These are phyloP conservation scores for Penicillium pulvis DNA, from an alignment of 495 filamentous ascomycete species.

Conservation along the genomic window DNA sequence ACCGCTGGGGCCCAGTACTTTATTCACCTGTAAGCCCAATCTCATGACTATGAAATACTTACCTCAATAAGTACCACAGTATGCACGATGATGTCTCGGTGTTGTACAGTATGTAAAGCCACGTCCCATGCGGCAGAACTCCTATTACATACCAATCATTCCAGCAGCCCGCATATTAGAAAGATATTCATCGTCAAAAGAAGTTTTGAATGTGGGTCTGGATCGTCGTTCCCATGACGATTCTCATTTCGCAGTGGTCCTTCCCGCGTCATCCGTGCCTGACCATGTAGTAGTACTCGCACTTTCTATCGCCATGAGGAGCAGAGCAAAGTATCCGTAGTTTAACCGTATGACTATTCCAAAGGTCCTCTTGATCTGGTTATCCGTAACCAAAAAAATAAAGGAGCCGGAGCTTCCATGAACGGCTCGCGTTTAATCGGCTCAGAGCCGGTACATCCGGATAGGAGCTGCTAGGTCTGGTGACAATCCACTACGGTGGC, in stretches of 20 bases:
- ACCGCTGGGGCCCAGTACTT: conserved; percentile 1
- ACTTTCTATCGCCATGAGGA: neutral
- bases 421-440: conserved; percentile 17
- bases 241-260: conserved; percentile 28
- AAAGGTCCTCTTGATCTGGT: conserved; percentile 12
- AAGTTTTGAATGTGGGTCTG: conserved; percentile 24
- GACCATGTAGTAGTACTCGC: conserved; percentile 3
- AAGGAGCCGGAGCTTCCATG: neutral
- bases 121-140: conserved; percentile 1
- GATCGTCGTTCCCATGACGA: conserved; percentile 36
- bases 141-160: neutral
- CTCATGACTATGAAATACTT: neutral
- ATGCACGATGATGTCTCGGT: conserved; percentile 21
- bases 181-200: conserved; percentile 23
- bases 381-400: conserved; percentile 10
- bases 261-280: conserved; percentile 30
- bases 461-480: conserved; percentile 24
- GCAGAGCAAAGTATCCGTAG: conserved; percentile 2
- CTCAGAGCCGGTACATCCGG: conserved; percentile 30
- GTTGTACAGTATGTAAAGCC: neutral
- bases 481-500: conserved; percentile 32
- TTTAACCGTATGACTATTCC: conserved; percentile 8
- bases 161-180: neutral
- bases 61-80: neutral
- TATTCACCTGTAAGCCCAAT: conserved; percentile 11